Evolutionary conservation across 1,284 basidiomycete genomes (phyloP), one percentile per base, ranked within the genome.

Genomic region (Cryptococcus floricola): DNA sequence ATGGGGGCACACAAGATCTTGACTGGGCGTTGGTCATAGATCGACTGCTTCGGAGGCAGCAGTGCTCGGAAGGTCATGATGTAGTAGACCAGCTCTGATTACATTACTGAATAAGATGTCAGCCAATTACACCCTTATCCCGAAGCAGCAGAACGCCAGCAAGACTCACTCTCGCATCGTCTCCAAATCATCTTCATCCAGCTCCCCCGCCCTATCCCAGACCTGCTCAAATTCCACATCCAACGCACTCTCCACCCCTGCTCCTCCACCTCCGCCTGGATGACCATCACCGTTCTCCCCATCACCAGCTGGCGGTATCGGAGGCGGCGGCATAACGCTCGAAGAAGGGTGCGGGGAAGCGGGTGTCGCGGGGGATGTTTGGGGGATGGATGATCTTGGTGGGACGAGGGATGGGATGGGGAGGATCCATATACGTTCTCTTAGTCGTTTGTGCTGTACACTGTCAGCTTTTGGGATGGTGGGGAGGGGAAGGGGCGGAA

Each of bases 371-470:
- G 67, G 62, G 5, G 65, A 64, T 39, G 60, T 48, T 46, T 50
- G 50, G 47, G 56, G 48, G 45, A 44, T 43, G 44, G 43, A 52
- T 10, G 64, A 52, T 48, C 48, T 46, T 41, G 49, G 49, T 13
- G 54, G 27, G 48, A 50, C 27, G 47, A 72, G 51, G 48, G 70
- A 58, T 5, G 72, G 73, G 47, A 75, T 68, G 42, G 76, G 75
- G 27, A 95, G 86, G 31, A 96, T 91, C 93, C 94, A 97, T 49
- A 91, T 85, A 19, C 90, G 84, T 74, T 97, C 93, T 44, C 91
- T 84, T 1, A 97, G 81, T 2, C 93, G 85, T 75, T 97, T 96
- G 70, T 97, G 93, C 63, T 81, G 61, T n/a, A 19, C 39, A 23
- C 23, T 23, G 27, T 27, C 31, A 13, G n/a, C 14, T 27, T 38